Evolutionary conservation across 2,329 filamentous ascomycete genomes (phyloP), one percentile per base, ranked within the genome.

Genomic region (Clarireedia hainanense): DNA sequence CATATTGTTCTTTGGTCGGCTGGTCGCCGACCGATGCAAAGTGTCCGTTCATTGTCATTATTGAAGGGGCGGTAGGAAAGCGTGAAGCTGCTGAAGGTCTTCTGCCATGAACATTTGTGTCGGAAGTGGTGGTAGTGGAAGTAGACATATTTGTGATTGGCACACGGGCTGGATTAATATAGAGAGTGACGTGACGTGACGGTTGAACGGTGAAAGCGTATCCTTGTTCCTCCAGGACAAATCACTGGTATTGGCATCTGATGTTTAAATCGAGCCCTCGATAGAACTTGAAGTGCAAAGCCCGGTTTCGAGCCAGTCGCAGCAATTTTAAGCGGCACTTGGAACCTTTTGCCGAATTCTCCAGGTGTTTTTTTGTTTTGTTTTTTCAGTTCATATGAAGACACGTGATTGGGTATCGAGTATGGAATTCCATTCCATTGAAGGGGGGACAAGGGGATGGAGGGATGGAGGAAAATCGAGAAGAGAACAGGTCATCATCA

Each of bases 1-100:
- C 88, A 72, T 92, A 97, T 62, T 84, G 79, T 69, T 82, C 78
- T 64, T 79, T 77, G 60, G 76, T 75, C 67, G 82, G 79, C 74
- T 79, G 76, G 59, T 84, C 79, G 75, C 86, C 86, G 70, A 88
- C 83, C 55, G 81, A 77, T 65, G 87, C 85, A 73, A 92, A 91
- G 71, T 92, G 87, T 70, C 86, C 85, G 74, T 94, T 95, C 83
- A 90, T 85, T 63, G 67, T 67, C 66, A 69, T 67, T 12, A 67
- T 53, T 49, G 65, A 63, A 30, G 68, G 67, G 10, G 68, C 68
- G 9, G 68, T 68, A 52, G 63, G 62, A 51, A 51, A 61, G 66
- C 65, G 60, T 36, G 66, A 61, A 57, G 60, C 64, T 55, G 60
- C 60, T 36, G 65, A 64, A 40, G 67, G 67, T 48, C 67, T 59